Percentiles rank a stretch among this genome's conserved stretches.
phyloP scores from a whole-genome alignment of 202 grass and related monocot genomes.

The Zizania palustris region DNA sequence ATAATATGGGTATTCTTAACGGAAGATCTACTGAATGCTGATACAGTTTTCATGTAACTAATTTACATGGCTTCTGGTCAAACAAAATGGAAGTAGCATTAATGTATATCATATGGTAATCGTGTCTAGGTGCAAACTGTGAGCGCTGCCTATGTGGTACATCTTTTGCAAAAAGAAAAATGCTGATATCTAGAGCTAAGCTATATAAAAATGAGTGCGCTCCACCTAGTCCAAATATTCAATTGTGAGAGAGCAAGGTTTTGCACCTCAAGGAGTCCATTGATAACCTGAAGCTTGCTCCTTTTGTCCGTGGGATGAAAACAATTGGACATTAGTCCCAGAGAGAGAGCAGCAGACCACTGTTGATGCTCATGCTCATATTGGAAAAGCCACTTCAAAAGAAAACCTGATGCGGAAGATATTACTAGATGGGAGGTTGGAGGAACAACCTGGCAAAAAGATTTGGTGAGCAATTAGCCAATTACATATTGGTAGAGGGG shows the following conservation, averaged over 20 bases:
- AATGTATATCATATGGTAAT: neutral
- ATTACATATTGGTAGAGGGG: slow-evolving; percentile 13
- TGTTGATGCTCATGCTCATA: slow-evolving; percentile 91
- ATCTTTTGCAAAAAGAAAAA: neutral
- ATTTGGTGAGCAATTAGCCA: slow-evolving; percentile 33
- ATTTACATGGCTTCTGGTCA: neutral
- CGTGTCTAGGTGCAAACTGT: neutral
- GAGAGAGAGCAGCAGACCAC: slow-evolving; percentile 77
- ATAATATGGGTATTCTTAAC: neutral
- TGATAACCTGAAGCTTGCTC: slow-evolving; percentile 69
- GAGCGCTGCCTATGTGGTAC: neutral
- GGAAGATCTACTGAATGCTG: neutral
- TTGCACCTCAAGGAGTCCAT: slow-evolving; percentile 80
- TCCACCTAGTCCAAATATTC: neutral
- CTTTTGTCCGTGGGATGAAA: slow-evolving; percentile 82
- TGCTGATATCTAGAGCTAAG: slow-evolving; percentile 7
- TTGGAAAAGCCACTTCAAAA: slow-evolving; percentile 82
- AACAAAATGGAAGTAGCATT: neutral
- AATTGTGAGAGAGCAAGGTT: slow-evolving; percentile 30
- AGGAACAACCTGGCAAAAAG: slow-evolving; percentile 67
- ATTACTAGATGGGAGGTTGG: slow-evolving; percentile 78
- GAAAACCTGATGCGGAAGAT: slow-evolving; percentile 76
- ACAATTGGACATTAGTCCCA: slow-evolving; percentile 79
- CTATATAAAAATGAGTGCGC: neutral
- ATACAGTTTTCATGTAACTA: neutral